phyloP scores from a whole-genome alignment of 768 basidiomycete genomes.

The Lactifluus rugatus region DNA sequence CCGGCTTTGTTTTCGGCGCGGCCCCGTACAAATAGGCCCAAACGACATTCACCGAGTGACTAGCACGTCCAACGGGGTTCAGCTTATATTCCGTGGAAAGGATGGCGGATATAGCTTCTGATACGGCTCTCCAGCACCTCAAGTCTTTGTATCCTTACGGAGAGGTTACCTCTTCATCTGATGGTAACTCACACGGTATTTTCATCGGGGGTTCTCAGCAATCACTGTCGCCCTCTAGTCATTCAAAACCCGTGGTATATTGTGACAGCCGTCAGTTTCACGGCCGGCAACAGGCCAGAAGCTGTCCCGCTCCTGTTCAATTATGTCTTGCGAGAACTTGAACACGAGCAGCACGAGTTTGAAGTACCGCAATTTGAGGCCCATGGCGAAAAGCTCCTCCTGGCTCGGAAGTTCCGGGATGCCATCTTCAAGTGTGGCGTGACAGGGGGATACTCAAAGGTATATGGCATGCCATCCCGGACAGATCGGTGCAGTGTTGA shows the following conservation, averaged over 20 bases:
- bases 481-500: neutral
- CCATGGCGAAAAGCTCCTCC: conserved; percentile 30
- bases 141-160: conserved; percentile 37
- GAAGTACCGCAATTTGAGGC: conserved; percentile 18
- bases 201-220: neutral
- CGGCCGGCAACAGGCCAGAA: conserved; percentile 49
- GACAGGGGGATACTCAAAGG: conserved; percentile 49
- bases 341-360: conserved; percentile 20
- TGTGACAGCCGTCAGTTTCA: conserved; percentile 46
- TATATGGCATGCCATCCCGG: conserved; percentile 21
- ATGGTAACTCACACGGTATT: conserved; percentile 4
- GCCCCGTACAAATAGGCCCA: conserved; percentile 1
- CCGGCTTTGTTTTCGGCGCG: too few relatives aligned
- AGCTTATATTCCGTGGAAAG: conserved; percentile 13
- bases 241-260: conserved; percentile 49
- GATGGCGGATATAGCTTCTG: conserved; percentile 31
- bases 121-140: conserved; percentile 35
- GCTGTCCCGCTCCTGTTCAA: conserved; percentile 47
- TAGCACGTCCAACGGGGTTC: too few relatives aligned
- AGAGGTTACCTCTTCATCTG: conserved; percentile 18
- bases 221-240: conserved; percentile 10
- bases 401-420: conserved; percentile 51
- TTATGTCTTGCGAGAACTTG: conserved; percentile 38
- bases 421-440: conserved; percentile 53
- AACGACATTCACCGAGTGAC: neutral